A percentile compares a stretch with the other conserved stretches of the same genome.
These are phyloP conservation scores for Botrytis pseudocinerea DNA, from an alignment of 2,329 filamentous ascomycete genomes.

Conservation along the genomic window DNA sequence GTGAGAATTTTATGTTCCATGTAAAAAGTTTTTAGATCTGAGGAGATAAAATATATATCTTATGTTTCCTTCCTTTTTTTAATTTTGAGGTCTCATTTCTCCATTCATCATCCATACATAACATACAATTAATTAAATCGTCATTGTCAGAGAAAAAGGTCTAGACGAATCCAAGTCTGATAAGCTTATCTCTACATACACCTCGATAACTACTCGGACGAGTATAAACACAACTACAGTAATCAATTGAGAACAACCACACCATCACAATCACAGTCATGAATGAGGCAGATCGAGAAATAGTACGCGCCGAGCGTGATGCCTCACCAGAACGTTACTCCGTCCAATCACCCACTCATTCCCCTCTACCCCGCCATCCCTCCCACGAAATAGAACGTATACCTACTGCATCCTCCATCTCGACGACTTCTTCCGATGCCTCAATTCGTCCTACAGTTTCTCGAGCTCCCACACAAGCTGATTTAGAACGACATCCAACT, in stretches of 20 bases:
- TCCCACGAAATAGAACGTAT: slow-evolving; percentile 62
- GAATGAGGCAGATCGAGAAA: slow-evolving; percentile 37
- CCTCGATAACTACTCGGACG: neutral
- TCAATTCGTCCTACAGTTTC: slow-evolving; percentile 52
- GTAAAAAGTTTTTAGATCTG: neutral
- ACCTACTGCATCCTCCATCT: slow-evolving; percentile 54
- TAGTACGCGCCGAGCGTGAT: slow-evolving; percentile 48
- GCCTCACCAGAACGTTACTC: slow-evolving; percentile 48
- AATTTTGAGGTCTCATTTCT: neutral
- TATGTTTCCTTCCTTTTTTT: neutral
- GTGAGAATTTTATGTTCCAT: neutral
- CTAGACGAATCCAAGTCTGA: slow-evolving; percentile 3
- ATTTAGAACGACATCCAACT: slow-evolving; percentile 69
- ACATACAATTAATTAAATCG: neutral
- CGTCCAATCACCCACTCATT: slow-evolving; percentile 26
- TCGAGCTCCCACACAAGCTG: slow-evolving; percentile 62
- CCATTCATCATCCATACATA: neutral
- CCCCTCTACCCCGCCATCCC: slow-evolving; percentile 30
- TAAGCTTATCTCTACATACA: slow-evolving; percentile 6
- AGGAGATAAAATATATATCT: neutral
- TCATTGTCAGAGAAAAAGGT: neutral
- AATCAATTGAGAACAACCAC: slow-evolving; percentile 5
- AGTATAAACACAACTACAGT: neutral
- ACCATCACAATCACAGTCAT: slow-evolving; percentile 28
- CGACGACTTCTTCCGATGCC: slow-evolving; percentile 41